Percentiles rank a stretch among this genome's conserved stretches.
Conservation (phyloP, 805 yeast species). For the Candida piceae region DNA sequence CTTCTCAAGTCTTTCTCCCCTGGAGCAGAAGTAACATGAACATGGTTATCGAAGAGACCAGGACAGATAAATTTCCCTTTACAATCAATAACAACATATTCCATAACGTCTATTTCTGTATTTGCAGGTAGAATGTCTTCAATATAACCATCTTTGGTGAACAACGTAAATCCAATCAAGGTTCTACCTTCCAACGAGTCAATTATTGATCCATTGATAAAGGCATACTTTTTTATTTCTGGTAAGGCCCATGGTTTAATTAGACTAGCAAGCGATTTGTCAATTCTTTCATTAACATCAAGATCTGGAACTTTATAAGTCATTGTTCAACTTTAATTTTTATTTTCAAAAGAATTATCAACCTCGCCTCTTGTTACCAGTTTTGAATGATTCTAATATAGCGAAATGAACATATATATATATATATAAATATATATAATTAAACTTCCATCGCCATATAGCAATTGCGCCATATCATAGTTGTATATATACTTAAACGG, state of each 20-base stretch:
- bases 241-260: slow-evolving; percentile 25
- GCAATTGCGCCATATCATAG: too few species aligned
- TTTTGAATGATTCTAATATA: too few species aligned
- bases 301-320: slow-evolving; percentile 10
- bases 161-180: slow-evolving; percentile 13
- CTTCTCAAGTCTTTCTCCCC: slow-evolving; percentile 20
- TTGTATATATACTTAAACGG: too few species aligned
- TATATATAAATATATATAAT: too few species aligned
- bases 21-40: slow-evolving; percentile 22
- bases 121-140: slow-evolving; percentile 6
- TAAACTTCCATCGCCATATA: too few species aligned
- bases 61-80: slow-evolving; percentile 24
- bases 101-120: slow-evolving; percentile 1
- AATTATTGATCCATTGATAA: slow-evolving; percentile 18
- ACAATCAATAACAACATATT: slow-evolving; percentile 17
- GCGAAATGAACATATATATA: too few species aligned
- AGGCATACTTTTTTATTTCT: slow-evolving; percentile 15
- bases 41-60: slow-evolving; percentile 26
- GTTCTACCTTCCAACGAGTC: slow-evolving; percentile 15
- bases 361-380: too few species aligned
- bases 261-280: slow-evolving; percentile 17
- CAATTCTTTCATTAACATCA: slow-evolving; percentile 24
- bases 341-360: too few species aligned
- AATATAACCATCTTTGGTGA: slow-evolving; percentile 18
- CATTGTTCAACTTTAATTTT: too few species aligned